phyloP scores from a whole-genome alignment of 345 rosid species.

The Brassica incana region DNA sequence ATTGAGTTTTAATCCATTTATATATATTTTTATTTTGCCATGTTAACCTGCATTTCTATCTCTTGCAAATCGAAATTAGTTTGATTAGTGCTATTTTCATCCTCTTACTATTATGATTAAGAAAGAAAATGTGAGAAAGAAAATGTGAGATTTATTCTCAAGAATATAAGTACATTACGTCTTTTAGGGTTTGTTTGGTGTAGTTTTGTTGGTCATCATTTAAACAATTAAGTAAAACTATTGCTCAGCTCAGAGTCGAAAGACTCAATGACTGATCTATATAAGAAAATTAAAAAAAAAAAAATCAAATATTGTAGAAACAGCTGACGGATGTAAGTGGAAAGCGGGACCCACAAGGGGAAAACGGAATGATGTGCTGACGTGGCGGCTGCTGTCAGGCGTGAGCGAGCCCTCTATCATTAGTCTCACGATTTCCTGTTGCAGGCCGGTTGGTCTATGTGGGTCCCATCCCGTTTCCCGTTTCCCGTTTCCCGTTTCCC shows the following conservation, averaged over 20 bases:
- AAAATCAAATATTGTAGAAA: too few species aligned
- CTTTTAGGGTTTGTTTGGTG: neutral
- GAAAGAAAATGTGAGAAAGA: neutral
- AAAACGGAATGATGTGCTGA: slow-evolving; percentile 48
- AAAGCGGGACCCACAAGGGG: slow-evolving; percentile 44
- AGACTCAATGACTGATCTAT: neutral
- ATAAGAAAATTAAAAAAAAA: neutral
- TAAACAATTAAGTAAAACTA: neutral
- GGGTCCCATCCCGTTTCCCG: slow-evolving; percentile 52
- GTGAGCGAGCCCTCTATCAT: slow-evolving; percentile 69
- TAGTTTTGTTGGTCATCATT: neutral
- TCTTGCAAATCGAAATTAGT: neutral
- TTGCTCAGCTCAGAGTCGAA: slow-evolving; percentile 18
- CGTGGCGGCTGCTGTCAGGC: slow-evolving; percentile 79
- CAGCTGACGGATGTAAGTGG: slow-evolving; percentile 33
- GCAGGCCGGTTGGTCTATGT: slow-evolving; percentile 51
- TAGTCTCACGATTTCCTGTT: slow-evolving; percentile 49
- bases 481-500: too few species aligned
- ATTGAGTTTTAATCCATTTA: neutral
- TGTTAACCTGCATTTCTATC: neutral
- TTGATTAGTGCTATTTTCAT: neutral
- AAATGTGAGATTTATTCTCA: neutral
- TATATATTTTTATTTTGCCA: neutral
- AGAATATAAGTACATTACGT: neutral
- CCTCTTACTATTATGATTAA: neutral